Percentiles rank a stretch among this genome's conserved stretches.
phyloP scores from a whole-genome alignment of 345 rosid genomes.

The Aquilaria malaccensis region DNA sequence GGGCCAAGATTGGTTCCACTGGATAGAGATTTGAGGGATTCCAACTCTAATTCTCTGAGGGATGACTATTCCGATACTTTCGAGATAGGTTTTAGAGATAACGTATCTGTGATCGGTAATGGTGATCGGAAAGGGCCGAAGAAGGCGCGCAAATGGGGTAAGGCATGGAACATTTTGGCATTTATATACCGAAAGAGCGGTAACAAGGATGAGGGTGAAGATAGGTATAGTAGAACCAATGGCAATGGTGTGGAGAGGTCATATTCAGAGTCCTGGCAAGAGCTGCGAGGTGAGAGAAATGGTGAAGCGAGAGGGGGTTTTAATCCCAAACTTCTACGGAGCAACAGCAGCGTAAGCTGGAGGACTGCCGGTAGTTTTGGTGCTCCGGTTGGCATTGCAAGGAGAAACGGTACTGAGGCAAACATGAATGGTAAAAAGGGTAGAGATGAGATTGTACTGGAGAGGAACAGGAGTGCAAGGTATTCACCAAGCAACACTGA shows the following conservation, averaged over 20 bases:
- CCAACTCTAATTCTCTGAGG: slow-evolving; percentile 61
- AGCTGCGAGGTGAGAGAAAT: slow-evolving; percentile 52
- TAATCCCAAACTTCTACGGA: slow-evolving; percentile 69
- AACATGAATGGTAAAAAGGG: slow-evolving; percentile 57
- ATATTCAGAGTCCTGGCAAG: slow-evolving; percentile 86
- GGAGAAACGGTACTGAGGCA: slow-evolving; percentile 53
- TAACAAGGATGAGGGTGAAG: slow-evolving; percentile 66
- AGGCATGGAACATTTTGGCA: slow-evolving; percentile 83
- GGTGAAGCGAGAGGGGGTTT: slow-evolving; percentile 54
- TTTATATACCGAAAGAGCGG: slow-evolving; percentile 59
- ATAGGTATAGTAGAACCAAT: slow-evolving; percentile 52
- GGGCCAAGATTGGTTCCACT: slow-evolving; percentile 37
- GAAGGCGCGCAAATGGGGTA: slow-evolving; percentile 80
- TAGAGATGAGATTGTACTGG: slow-evolving; percentile 52
- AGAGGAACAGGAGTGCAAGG: slow-evolving; percentile 74
- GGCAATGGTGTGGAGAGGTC: slow-evolving; percentile 72
- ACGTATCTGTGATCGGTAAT: slow-evolving; percentile 39
- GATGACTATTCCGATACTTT: slow-evolving; percentile 76
- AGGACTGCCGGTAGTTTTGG: slow-evolving; percentile 58
- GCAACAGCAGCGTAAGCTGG: slow-evolving; percentile 97
- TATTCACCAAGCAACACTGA: slow-evolving; percentile 70
- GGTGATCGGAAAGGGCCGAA: slow-evolving; percentile 49
- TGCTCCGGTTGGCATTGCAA: slow-evolving; percentile 37
- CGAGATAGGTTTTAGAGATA: slow-evolving; percentile 54
- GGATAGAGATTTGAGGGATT: slow-evolving; percentile 47